Evolutionary conservation across 2,329 filamentous ascomycete species (phyloP), one percentile per base, ranked within the genome.

Genomic region (Exophiala sp.): DNA sequence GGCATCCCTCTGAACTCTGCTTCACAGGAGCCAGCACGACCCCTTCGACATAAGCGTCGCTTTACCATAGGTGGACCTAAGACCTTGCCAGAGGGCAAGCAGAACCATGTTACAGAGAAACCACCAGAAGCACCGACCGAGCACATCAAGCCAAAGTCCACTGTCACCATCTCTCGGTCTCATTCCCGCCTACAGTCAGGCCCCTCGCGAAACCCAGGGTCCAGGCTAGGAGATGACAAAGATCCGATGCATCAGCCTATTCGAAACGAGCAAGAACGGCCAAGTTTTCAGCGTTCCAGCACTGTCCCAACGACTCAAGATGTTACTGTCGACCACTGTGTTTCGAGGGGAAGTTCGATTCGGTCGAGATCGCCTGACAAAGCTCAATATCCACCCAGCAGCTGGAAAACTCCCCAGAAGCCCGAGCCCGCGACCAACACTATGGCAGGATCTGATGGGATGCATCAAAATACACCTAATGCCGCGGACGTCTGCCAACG

Each of bases 381-480:
- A 42, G 32, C 32, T n/a, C 20, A 32, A 16, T 58, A 55, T 46
- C 55, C 55, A 39, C 55, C 52, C 2, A 52, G 47, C 16, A 58
- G 55, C 34, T 58, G 55, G 55, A 58, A 54, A 45, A 38, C 20
- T 8, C 18, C 40, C 3, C 14, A 18, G 16, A 32, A 29, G 9
- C 11, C 34, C 21, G 38, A 51, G 2, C 35, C 20, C n/a, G 7
- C 16, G 20, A 32, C 35, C 4, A 14, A 24, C 21, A 43, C 21
- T 14, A 12, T 29, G 8, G 18, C 18, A 24, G 41, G 29, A n/a
- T n/a, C 20, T 11, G 14, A 7, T 8, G 29, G 14, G 3, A 24
- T 14, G 5, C n/a, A 24, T 43, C 18, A 21, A 7, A 43, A 24
- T 43, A 3, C 18, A 18, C 10, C 11, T 7, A 4, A 43, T 29